These are phyloP conservation scores for Aureoboletus auriporus DNA, from an alignment of 768 basidiomycete species.

Conservation along the genomic window DNA sequence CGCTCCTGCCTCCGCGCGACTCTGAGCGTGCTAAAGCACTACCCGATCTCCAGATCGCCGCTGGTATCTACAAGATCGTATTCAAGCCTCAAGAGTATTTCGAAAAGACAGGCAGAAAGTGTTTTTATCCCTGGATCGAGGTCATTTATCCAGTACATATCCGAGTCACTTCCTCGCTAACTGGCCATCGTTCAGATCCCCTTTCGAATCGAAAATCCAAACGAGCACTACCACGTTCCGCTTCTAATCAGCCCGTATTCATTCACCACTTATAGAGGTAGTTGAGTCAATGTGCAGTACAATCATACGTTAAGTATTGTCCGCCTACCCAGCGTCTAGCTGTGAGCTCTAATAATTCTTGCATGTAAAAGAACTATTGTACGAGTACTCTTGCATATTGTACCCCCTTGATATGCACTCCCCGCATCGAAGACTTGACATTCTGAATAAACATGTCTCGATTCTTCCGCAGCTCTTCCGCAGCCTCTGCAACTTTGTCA, in stretches of 20 bases:
- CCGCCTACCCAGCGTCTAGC: neutral
- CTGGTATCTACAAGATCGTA: slow-evolving; percentile 71
- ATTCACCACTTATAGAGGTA: slow-evolving; percentile 92
- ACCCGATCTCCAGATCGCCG: slow-evolving; percentile 40
- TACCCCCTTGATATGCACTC: slow-evolving; percentile 71
- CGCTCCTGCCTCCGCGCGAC: slow-evolving; percentile 58
- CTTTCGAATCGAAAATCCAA: slow-evolving; percentile 66
- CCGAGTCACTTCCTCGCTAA: slow-evolving; percentile 1
- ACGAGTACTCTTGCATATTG: slow-evolving; percentile 73
- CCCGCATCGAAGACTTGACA: slow-evolving; percentile 85
- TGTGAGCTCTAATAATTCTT: slow-evolving; percentile 7
- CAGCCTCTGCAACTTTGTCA: slow-evolving; percentile 68
- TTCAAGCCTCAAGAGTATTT: slow-evolving; percentile 87
- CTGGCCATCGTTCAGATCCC: slow-evolving; percentile 53
- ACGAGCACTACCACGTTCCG: slow-evolving; percentile 88
- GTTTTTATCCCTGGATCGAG: slow-evolving; percentile 92
- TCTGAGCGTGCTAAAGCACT: slow-evolving; percentile 42
- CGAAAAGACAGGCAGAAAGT: slow-evolving; percentile 51
- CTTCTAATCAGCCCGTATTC: slow-evolving; percentile 89
- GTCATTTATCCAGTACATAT: slow-evolving; percentile 35
- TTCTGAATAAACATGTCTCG: slow-evolving; percentile 79
- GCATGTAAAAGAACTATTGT: slow-evolving; percentile 30
- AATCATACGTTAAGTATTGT: slow-evolving; percentile 7
- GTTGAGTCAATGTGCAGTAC: slow-evolving; percentile 34
- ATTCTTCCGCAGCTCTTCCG: slow-evolving; percentile 88